Base-by-base conservation (phyloP, 176 grass and related monocot genomes). In the Rhynchospora pubera region DNA sequence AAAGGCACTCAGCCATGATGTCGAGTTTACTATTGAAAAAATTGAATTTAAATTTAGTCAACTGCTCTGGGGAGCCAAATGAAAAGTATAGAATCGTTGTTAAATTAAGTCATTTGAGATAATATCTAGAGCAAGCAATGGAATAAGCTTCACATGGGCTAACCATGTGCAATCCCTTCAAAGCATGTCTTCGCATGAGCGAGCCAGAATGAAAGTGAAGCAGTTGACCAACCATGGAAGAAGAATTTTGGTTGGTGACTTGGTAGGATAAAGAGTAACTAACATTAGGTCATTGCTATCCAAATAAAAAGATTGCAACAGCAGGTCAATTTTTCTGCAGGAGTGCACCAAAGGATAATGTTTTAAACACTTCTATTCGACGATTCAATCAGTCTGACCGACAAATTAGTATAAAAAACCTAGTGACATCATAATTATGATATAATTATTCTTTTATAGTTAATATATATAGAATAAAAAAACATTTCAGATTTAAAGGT, bases 81-180 rank as follows among this genome's bases (percentile, higher is more conserved):
- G 47, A 75, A 28, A 28, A 75, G 52, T 75, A 39, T 24, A 75
- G n/a, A 15, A 42, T 82, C 14, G 66, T 51, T 61, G n/a, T 30
- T 57, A 30, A 47, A 64, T 16, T 24, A 26, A 28, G 26, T 28
- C 26, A n/a, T 83, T 67, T 34, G 30, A 79, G 79, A 83, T 84
- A 78, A 26, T n/a, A 14, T 5, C 47, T 62, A 62, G 83, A 73
- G 19, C 47, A 18, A 56, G 63, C 57, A 83, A 87, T 84, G 55
- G 83, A 87, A 24, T 32, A 69, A 14, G 43, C 11, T 39, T 87
- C 84, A 89, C 84, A 89, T 91, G 86, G 83, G 83, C 53, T 66
- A 77, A 78, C n/a, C 67, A 91, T 85, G 87, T 91, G 83, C 70
- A 61, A 61, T 53, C 51, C 77, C 61, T 81, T 34, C 24, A 79